Percentiles rank a stretch among this genome's conserved stretches.
Conservation (phyloP, 768 basidiomycete genomes). For the Mycena galericulata region DNA sequence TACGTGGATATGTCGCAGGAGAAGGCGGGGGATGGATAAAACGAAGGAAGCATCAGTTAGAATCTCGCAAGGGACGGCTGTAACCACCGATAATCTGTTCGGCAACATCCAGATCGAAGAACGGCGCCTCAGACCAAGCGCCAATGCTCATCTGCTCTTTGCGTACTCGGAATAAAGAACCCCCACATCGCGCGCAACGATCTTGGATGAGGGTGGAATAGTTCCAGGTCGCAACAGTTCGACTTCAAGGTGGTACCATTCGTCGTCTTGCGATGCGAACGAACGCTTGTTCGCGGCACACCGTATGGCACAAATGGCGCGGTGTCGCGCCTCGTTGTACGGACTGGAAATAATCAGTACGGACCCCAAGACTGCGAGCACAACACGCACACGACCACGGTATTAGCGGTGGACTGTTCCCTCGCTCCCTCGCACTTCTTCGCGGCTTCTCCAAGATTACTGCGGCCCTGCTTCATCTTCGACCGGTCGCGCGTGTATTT, state of each 20-base stretch:
- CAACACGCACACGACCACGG: slow-evolving; percentile 1
- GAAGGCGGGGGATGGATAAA: not conserved
- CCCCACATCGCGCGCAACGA: slow-evolving; percentile 28
- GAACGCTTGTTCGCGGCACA: slow-evolving; percentile 34
- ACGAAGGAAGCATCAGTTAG: not conserved
- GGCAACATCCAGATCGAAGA: not conserved
- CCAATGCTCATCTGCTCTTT: too few species aligned
- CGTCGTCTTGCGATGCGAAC: slow-evolving; percentile 33
- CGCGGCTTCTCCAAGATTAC: slow-evolving; percentile 2
- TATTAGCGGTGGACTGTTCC: not conserved
- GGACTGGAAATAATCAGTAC: slow-evolving; percentile 14
- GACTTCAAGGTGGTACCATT: slow-evolving; percentile 33
- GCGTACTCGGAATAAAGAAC: slow-evolving; percentile 18
- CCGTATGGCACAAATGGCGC: slow-evolving; percentile 32
- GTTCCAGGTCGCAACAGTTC: slow-evolving; percentile 36
- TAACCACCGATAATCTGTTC: not conserved
- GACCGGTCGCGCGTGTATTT: not conserved
- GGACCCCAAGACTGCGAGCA: not conserved
- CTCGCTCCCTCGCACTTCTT: slow-evolving; percentile 9
- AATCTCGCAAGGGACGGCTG: not conserved
- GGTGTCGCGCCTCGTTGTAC: slow-evolving; percentile 27
- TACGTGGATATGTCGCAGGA: not conserved
- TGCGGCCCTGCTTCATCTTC: slow-evolving; percentile 15
- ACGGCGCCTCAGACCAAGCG: too few species aligned
- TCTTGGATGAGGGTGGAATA: slow-evolving; percentile 29